Base-by-base conservation (phyloP, 495 filamentous ascomycete species). In the Alectoria sarmentosa region DNA sequence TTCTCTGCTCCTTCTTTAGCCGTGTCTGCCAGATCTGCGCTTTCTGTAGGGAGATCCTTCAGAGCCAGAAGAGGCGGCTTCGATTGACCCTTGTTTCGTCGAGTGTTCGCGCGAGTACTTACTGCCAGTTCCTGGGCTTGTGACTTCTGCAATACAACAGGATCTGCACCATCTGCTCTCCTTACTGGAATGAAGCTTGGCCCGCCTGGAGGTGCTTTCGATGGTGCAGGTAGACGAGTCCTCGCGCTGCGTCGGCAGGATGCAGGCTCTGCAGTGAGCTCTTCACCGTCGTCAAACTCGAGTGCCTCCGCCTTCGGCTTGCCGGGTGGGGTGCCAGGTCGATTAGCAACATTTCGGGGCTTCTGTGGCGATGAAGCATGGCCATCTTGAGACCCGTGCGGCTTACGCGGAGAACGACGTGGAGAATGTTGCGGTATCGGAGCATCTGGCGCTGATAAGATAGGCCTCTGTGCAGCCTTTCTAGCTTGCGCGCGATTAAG, bases 401-500 rank as follows among this genome's bases (percentile, higher is more conserved):
- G 78, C 44, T 80, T 79, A 36, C 80, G 82, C 34, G 79, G 75
- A 70, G 60, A 74, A 71, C 52, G 79, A 73, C 30, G 74, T 76
- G 28, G 76, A 57, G 70, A 67, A 72, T 65, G 63, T 74, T 71
- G 48, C 66, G 52, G 71, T 67, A 28, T 69, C 63, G 42, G 68
- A 65, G 41, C 73, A 66, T 30, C 70, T 49, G 62, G 69, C 11
- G 58, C 52, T 17, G 65, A 42, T 54, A 57, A 57, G 37, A 48
- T 65, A 17, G 73, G 69, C 19, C 73, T 72, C 67, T 82, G 83
- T 66, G 78, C 83, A 37, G 80, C 82, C 66, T 84, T 84, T 68
- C 79, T 86, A 14, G 83, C 81, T 62, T 82, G 81, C 21, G 84
- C 84, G 55, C 80, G 83, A 62, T 77, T 82, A 38, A 88, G 73